Conservation (phyloP, 2,329 filamentous ascomycete genomes). For the Mollisiaceae sp. region DNA sequence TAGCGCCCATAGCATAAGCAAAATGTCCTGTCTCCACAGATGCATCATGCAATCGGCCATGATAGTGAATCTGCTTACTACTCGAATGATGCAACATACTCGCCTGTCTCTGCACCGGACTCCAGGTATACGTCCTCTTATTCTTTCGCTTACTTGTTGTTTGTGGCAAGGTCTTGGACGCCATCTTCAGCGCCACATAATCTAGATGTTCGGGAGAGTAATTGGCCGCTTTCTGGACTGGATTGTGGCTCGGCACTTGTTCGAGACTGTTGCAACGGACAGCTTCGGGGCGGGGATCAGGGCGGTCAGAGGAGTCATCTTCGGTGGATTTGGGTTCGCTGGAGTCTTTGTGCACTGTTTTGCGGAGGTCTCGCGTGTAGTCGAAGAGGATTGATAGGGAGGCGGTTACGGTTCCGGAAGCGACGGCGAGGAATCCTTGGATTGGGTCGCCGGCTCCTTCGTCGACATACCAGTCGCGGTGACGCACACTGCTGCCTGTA, state of each 20-base stretch:
- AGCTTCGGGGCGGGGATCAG: constrained; percentile 8
- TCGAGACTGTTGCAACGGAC: constrained; percentile 20
- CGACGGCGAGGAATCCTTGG: constrained; percentile 27
- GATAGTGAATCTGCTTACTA: constrained; percentile 23
- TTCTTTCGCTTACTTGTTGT: constrained; percentile 11
- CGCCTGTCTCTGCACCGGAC: constrained; percentile 3
- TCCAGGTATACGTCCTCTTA: constrained; percentile 18
- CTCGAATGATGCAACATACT: constrained; percentile 10
- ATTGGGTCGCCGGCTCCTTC: constrained; percentile 35
- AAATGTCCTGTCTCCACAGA: constrained; percentile 32
- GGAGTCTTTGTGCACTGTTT: constrained; percentile 20
- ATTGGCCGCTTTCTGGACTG: constrained; percentile 25
- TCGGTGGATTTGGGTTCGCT: constrained; percentile 5
- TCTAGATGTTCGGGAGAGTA: constrained; percentile 31
- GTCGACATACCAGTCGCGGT: constrained; percentile 38
- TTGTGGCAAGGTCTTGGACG: constrained; percentile 24
- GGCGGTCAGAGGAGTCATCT: neutral
- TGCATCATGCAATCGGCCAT: constrained; percentile 29
- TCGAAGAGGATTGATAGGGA: constrained; percentile 19
- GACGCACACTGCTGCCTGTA: constrained; percentile 22
- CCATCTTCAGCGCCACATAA: constrained; percentile 32
- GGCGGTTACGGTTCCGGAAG: constrained; percentile 28
- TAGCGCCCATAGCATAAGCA: constrained; percentile 24
- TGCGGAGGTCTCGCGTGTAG: constrained; percentile 27
- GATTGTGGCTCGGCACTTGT: constrained; percentile 19